Base-by-base conservation (phyloP, 192 early-diverging fungal genomes). In the Linnemannia elongata region DNA sequence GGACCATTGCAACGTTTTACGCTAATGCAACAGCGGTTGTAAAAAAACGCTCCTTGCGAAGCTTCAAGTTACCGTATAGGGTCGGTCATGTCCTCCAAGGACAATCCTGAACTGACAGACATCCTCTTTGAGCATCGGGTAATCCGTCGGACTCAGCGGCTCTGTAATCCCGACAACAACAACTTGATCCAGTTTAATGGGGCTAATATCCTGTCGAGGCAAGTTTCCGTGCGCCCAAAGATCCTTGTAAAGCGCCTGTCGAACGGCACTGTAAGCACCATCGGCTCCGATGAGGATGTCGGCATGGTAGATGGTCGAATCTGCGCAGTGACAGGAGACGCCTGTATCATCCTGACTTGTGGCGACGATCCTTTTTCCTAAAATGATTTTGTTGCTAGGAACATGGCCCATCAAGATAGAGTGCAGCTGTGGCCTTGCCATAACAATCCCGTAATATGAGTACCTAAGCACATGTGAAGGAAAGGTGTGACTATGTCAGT, bases 91-190 rank as follows among this genome's bases (percentile, higher is more conserved):
- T 66, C 83, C 78, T 41, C 83, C 83, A 17, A 85, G 83, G 3
- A 85, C 83, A 33, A 85, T 85, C 73, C 83, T 74, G 69, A 85
- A 85, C 76, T 85, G 83, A 49, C 83, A 85, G 15, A 85, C 83
- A 75, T 85, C 83, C 63, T 85, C 83, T 33, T 80, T 85, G 63
- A 85, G 69, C 41, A 85, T 39, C 15, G 83, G 83, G 35, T 85
- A 85, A 24, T 85, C 83, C 2, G 18, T 7, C 10, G 78, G 83
- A 52, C 52, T 55, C 57, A 80, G 60, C 20, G 77, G 78, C 27
- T 79, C 74, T 24, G 83, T 85, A n/a, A 85, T 77, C 12, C 83
- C 83, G 18, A 85, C 83, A 3, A 85, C 78, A 7, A 85, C 83
- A 35, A 85, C 78, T 52, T 85, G 83, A 76, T 85, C 83, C 55